Conservation (phyloP, 106 monocot species). For the Cymbidium sinense region DNA sequence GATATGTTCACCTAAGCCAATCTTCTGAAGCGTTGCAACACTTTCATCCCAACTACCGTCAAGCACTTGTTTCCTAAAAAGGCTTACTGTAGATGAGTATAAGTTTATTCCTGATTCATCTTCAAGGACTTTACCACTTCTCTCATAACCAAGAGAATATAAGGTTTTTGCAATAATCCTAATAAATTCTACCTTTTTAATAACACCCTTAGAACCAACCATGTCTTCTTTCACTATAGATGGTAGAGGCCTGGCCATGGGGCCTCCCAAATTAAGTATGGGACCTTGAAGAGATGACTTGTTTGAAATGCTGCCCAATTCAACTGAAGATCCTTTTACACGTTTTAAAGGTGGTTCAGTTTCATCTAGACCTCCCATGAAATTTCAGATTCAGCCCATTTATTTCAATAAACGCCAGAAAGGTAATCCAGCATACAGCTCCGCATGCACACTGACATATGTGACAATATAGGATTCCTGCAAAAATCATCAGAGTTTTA, state of each 20-base stretch:
- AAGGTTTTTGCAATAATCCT: constrained; percentile 58
- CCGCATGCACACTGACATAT: neutral
- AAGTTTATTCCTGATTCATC: constrained; percentile 60
- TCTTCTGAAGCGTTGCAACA: constrained; percentile 33
- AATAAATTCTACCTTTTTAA: constrained; percentile 61
- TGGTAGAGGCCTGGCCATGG: constrained; percentile 41
- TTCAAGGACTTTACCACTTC: constrained; percentile 49
- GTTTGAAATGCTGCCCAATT: constrained; percentile 18
- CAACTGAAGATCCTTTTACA: constrained; percentile 32
- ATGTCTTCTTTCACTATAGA: constrained; percentile 42
- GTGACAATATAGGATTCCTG: neutral
- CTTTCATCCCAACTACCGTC: constrained; percentile 61
- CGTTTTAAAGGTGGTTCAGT: constrained; percentile 57
- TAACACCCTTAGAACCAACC: constrained; percentile 49
- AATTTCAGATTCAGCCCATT: constrained; percentile 57
- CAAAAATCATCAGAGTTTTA: neutral
- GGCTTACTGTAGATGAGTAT: constrained; percentile 29
- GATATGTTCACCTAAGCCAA: constrained; percentile 29
- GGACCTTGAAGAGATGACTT: constrained; percentile 19
- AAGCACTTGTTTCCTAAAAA: constrained; percentile 47
- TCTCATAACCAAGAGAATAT: constrained; percentile 66
- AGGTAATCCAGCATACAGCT: neutral
- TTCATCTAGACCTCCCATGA: constrained; percentile 60
- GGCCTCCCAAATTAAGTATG: constrained; percentile 30
- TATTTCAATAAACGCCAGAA: constrained; percentile 11